Evolutionary conservation across 106 monocot genomes (phyloP).

Genomic region (Dioscorea dumetorum): DNA sequence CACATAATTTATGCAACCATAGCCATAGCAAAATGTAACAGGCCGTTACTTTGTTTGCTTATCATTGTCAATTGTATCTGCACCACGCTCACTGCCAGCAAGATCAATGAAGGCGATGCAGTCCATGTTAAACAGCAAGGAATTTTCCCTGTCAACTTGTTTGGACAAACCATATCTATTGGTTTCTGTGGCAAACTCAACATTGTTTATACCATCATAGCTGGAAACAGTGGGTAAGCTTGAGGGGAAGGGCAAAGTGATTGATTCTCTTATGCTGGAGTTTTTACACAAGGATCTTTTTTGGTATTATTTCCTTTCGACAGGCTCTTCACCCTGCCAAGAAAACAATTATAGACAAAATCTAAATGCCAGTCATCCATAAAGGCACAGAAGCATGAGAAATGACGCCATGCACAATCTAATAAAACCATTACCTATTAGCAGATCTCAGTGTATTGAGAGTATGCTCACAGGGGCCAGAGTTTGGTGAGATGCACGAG

Average conservation of each 20-base stretch:
- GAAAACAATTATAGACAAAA: not conserved
- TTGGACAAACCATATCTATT: no score
- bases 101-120: conserved; percentile 97
- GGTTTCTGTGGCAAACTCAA: no score
- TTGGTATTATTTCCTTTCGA: no score
- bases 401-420: not conserved
- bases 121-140: no score
- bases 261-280: no score
- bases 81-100: conserved; percentile 97
- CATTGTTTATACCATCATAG: no score
- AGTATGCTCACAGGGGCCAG: conserved; percentile 97
- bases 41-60: conserved; percentile 77
- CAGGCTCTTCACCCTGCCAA: no score
- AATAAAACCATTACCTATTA: conserved; percentile 59
- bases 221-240: no score
- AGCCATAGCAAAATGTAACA: not conserved
- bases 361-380: not conserved
- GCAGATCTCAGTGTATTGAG: conserved; percentile 96
- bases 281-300: no score
- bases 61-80: conserved; percentile 98
- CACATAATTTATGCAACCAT: not conserved
- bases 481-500: conserved; percentile 91
- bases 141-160: no score
- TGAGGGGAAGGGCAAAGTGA: no score
- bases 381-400: no score